Evolutionary conservation across 768 basidiomycete genomes (phyloP).

Genomic region (Saitozyma podzolica): DNA sequence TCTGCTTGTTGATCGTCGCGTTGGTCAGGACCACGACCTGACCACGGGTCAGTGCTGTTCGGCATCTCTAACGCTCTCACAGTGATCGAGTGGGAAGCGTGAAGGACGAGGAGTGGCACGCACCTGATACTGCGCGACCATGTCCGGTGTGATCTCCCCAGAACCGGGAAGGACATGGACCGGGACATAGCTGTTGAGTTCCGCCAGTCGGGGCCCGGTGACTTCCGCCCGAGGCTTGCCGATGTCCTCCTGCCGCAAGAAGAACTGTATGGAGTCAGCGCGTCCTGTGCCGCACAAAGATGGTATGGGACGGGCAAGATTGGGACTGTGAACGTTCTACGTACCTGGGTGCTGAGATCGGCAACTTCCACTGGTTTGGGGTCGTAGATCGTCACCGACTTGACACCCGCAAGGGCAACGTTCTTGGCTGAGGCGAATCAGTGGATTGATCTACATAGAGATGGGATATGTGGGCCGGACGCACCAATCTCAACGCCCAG

Average conservation of each 20-base stretch:
- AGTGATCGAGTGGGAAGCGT: too few species aligned
- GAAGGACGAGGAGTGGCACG: slow-evolving; percentile 23
- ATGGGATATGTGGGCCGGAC: slow-evolving; percentile 14
- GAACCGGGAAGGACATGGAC: slow-evolving; percentile 79
- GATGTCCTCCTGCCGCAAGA: slow-evolving; percentile 80
- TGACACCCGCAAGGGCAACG: slow-evolving; percentile 90
- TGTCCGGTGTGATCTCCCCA: slow-evolving; percentile 73
- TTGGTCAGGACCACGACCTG: slow-evolving; percentile 89
- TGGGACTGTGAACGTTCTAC: background rate
- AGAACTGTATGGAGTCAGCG: slow-evolving; percentile 65
- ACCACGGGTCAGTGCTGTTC: too few species aligned
- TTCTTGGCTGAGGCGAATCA: slow-evolving; percentile 74
- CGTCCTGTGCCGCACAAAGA: background rate
- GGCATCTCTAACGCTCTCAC: too few species aligned
- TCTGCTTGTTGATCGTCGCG: slow-evolving; percentile 71
- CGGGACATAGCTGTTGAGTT: slow-evolving; percentile 94
- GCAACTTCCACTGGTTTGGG: slow-evolving; percentile 82
- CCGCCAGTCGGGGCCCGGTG: slow-evolving; percentile 82
- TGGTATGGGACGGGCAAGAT: background rate
- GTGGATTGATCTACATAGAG: background rate
- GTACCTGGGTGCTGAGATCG: slow-evolving; percentile 88
- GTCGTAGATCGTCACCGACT: slow-evolving; percentile 93
- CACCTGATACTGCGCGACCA: slow-evolving; percentile 86
- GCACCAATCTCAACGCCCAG: slow-evolving; percentile 93
- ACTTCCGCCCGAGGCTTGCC: slow-evolving; percentile 85